Evolutionary conservation across 2,329 filamentous ascomycete genomes (phyloP), one percentile per base, ranked within the genome.

Genomic region (Furcasterigmium furcatum): DNA sequence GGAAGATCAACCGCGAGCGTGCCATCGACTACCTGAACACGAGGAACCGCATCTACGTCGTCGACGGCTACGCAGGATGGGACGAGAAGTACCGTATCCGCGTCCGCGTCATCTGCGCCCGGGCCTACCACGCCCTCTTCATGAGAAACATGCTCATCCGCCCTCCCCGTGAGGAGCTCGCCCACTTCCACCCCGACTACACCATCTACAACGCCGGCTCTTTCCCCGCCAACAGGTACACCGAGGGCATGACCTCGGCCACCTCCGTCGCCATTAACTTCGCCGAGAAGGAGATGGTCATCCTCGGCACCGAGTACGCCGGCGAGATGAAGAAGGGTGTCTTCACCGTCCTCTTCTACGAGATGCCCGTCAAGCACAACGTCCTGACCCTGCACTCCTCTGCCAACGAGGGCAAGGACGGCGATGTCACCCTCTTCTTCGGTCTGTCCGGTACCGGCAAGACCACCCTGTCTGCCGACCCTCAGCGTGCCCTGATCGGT

Each of bases 101-200:
- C 62, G 94, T 99, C 61, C 91, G 94, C 64, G 92, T 99, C 55
- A 91, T 99, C 65, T 99, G 94, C 76, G 94, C 94, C 57, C 91
- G 94, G 67, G 94, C 94, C 71, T 99, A 99, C 81, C 94, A 99
- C 81, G 94, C 94, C 52, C 84, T 99, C 55, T 99, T 99, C 84
- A 99, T 99, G 94, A 89, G 91, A 66, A 99, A 99, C 81, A 99
- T 99, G 94, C 87, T 99, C 65, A 99, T 99, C 77, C 88, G 94
- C 59, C 94, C 94, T 53, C 78, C 85, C 44, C 82, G 82, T 53
- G 88, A 95, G 73, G 91, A 99, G 78, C 85, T 99, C 45, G 87
- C 96, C 76, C 83, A 90, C 74, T 99, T 99, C 84, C 89, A 96
- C 72, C 94, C 94, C 60, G 92, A 99, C 79, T 99, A 99, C 79